These are phyloP conservation scores for Moesziomyces aphidis DNA, from an alignment of 1,284 basidiomycete species.

Conservation along the genomic window DNA sequence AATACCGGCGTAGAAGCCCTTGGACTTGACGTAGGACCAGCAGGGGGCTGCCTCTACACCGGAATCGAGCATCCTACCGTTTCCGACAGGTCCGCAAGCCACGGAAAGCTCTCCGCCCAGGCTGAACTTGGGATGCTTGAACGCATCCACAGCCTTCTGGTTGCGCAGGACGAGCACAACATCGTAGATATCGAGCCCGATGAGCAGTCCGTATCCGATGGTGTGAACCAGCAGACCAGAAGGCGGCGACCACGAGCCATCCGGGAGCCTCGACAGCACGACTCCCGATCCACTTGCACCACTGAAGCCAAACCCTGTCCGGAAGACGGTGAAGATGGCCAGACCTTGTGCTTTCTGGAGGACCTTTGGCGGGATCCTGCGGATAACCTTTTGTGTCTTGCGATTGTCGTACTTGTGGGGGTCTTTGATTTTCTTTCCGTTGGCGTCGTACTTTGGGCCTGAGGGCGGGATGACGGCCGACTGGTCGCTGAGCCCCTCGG, in stretches of 20 bases:
- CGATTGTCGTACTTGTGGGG: constrained; percentile 53
- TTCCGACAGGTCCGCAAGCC: constrained; percentile 67
- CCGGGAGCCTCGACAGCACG: constrained; percentile 60
- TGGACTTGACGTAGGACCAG: constrained; percentile 68
- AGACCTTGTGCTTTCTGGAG: constrained; percentile 55
- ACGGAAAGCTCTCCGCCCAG: constrained; percentile 65
- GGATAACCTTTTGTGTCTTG: constrained; percentile 65
- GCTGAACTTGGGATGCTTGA: constrained; percentile 61
- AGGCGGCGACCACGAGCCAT: constrained; percentile 66
- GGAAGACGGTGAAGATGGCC: constrained; percentile 66
- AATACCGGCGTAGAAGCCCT: constrained; percentile 65
- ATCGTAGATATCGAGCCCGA: constrained; percentile 68
- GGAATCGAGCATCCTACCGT: constrained; percentile 64
- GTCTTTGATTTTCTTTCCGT: constrained; percentile 47
- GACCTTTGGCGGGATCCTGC: constrained; percentile 64
- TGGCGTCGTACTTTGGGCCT: constrained; percentile 25
- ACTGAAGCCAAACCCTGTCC: constrained; percentile 59
- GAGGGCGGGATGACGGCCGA: constrained; percentile 29
- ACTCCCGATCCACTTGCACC: constrained; percentile 64
- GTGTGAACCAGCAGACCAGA: constrained; percentile 66
- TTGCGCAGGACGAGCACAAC: constrained; percentile 67
- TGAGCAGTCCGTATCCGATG: constrained; percentile 60
- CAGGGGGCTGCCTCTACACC: constrained; percentile 58
- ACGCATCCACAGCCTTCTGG: constrained; percentile 59
- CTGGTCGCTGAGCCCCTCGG: constrained; percentile 33